Conservation (phyloP, 495 filamentous ascomycete species). For the Chaetomium fimeti region DNA sequence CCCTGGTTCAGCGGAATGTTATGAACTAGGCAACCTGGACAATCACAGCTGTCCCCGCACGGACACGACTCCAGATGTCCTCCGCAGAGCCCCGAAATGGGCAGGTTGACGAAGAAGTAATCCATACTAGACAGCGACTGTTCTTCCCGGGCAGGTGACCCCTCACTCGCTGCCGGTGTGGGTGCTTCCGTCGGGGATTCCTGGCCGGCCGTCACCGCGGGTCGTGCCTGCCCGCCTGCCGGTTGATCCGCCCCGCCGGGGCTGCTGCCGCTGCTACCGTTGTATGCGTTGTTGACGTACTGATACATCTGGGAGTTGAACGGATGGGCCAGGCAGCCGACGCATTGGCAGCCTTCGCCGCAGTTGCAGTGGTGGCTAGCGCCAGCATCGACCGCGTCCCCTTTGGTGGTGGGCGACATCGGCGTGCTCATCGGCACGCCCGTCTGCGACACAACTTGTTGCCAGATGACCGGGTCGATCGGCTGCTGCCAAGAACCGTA, state of each 20-base stretch:
- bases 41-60: slow-evolving; percentile 55
- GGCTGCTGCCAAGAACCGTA: slow-evolving; percentile 47
- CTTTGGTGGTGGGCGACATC: slow-evolving; percentile 20
- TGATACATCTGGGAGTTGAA: slow-evolving; percentile 69
- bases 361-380: slow-evolving; percentile 59
- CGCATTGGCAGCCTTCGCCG: slow-evolving; percentile 65
- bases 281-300: slow-evolving; percentile 50
- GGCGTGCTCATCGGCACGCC: slow-evolving; percentile 18
- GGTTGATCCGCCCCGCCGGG: slow-evolving; percentile 9
- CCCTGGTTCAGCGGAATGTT: slow-evolving; percentile 8
- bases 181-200: slow-evolving; percentile 29
- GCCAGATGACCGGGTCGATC: slow-evolving; percentile 41
- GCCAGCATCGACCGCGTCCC: slow-evolving; percentile 24
- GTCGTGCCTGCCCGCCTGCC: background rate
- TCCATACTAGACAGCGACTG: slow-evolving; percentile 43
- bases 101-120: slow-evolving; percentile 52
- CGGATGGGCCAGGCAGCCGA: slow-evolving; percentile 68
- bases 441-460: slow-evolving; percentile 32
- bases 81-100: slow-evolving; percentile 37
- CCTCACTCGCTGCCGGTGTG: slow-evolving; percentile 40
- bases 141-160: slow-evolving; percentile 45
- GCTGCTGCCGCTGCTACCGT: slow-evolving; percentile 20
- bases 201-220: slow-evolving; percentile 14
- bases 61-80: slow-evolving; percentile 45
- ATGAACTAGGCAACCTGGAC: slow-evolving; percentile 47